Conservation (phyloP, 805 yeast species). For the Suhomyces xylopsoci region DNA sequence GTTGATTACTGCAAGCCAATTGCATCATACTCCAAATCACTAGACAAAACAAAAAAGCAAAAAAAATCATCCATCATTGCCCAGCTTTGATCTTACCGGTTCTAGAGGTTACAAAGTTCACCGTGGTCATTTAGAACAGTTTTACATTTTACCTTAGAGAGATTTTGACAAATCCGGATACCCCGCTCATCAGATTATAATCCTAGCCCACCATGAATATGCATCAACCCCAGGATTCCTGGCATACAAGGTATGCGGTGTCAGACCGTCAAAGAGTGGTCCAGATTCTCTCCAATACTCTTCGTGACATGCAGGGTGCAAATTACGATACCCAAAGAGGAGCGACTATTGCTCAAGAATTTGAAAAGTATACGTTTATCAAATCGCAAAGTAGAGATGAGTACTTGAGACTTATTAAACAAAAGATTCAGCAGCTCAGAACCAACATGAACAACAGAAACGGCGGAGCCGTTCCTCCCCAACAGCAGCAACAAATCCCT, state of each 20-base stretch:
- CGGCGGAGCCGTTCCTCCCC: conserved; percentile 1
- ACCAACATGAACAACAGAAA: conserved; percentile 8
- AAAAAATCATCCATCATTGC: background rate
- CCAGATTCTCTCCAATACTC: conserved; percentile 33
- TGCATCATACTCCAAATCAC: background rate
- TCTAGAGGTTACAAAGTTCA: background rate
- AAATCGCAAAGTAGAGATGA: conserved; percentile 57
- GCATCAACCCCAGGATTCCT: conserved; percentile 20
- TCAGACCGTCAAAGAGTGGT: conserved; percentile 41
- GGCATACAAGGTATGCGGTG: conserved; percentile 23
- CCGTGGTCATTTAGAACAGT: background rate
- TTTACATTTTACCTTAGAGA: background rate
- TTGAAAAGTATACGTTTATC: conserved; percentile 62
- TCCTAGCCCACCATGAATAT: conserved; percentile 10
- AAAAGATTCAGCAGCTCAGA: conserved; percentile 35
- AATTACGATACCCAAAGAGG: conserved; percentile 36
- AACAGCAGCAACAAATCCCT: conserved; percentile 19
- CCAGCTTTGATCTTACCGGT: background rate
- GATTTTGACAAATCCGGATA: background rate
- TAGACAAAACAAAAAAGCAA: background rate
- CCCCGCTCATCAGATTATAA: background rate
- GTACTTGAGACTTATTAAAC: conserved; percentile 45
- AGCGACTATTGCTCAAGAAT: conserved; percentile 57
- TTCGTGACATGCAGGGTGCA: conserved; percentile 35
- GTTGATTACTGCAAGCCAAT: background rate